phyloP scores from a whole-genome alignment of 2,329 filamentous ascomycete genomes.

The Drechmeria coniospora region DNA sequence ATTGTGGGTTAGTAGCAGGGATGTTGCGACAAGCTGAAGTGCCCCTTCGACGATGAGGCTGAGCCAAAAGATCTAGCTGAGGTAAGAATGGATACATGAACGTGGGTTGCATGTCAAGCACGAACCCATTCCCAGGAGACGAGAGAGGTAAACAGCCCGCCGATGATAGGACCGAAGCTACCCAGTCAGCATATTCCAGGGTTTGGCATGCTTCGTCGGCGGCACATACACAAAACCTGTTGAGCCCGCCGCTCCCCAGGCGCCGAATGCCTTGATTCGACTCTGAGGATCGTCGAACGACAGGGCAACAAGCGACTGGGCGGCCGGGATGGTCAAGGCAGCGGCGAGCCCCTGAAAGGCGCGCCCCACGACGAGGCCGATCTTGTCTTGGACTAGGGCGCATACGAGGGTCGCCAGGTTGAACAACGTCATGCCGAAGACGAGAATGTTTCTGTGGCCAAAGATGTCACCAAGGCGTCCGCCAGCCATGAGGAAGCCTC shows the following conservation, averaged over 20 bases:
- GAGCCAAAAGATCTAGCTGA: conserved; percentile 6
- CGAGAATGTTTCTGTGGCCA: conserved; percentile 2
- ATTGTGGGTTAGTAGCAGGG: conserved; percentile 3
- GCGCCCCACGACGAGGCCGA: conserved; percentile 3
- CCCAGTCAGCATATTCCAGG: neutral
- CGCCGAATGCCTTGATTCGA: conserved; percentile 4
- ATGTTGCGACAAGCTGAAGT: conserved; percentile 3
- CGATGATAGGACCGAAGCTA: conserved; percentile 5
- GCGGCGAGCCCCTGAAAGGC: conserved; percentile 5
- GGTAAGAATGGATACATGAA: too few relatives aligned
- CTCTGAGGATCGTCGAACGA: conserved; percentile 3
- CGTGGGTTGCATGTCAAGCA: too few relatives aligned
- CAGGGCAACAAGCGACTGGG: conserved; percentile 4
- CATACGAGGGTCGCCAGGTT: conserved; percentile 2
- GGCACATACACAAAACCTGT: conserved; percentile 4
- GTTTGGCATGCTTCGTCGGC: too few relatives aligned
- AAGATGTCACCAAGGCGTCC: conserved; percentile 5
- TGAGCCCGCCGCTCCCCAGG: conserved; percentile 5
- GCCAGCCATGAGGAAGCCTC: conserved; percentile 4
- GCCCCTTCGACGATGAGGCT: conserved; percentile 3
- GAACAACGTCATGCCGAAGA: conserved; percentile 4
- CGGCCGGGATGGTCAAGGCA: conserved; percentile 5
- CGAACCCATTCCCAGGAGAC: conserved; percentile 5
- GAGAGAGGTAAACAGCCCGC: conserved; percentile 4
- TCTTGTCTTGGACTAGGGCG: conserved; percentile 2